Percentiles rank a stretch among this genome's conserved stretches.
Conservation (phyloP, 1,284 basidiomycete genomes). For the Stygiomarasmius scandens region DNA sequence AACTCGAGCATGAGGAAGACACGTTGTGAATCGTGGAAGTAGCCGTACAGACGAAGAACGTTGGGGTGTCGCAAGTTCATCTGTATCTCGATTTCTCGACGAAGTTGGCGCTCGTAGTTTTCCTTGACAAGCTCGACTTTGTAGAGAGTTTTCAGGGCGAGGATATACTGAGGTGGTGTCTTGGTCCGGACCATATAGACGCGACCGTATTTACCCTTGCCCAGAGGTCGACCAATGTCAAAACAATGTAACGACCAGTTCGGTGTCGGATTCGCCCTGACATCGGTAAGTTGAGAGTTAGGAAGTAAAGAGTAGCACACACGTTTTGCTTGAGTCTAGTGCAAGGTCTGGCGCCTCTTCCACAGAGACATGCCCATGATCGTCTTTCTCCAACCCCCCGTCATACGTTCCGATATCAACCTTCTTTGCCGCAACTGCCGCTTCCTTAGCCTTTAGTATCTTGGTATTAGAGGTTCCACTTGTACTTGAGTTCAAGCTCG, state of each 20-base stretch:
- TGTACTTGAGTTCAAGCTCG: background rate
- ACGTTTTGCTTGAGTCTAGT: constrained; percentile 74
- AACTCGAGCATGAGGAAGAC: constrained; percentile 73
- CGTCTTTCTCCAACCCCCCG: constrained; percentile 82
- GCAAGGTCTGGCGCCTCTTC: constrained; percentile 78
- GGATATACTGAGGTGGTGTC: constrained; percentile 84
- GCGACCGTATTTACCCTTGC: constrained; percentile 98
- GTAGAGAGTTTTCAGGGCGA: constrained; percentile 97
- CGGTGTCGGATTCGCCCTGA: constrained; percentile 68
- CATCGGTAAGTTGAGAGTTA: background rate
- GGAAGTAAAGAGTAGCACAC: constrained; percentile 27
- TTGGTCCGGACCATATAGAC: constrained; percentile 99
- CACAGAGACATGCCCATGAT: constrained; percentile 61
- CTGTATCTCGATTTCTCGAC: constrained; percentile 98
- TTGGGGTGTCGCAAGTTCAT: constrained; percentile 94
- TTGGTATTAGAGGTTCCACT: constrained; percentile 33
- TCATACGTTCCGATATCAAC: constrained; percentile 86
- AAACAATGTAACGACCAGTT: constrained; percentile 88
- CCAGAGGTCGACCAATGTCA: constrained; percentile 93
- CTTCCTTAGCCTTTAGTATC: constrained; percentile 16
- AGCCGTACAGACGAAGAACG: constrained; percentile 81
- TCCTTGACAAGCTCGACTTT: constrained; percentile 54
- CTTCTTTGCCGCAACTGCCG: constrained; percentile 17
- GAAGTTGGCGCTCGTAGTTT: constrained; percentile 90
- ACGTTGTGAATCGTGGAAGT: constrained; percentile 69